These are phyloP conservation scores for Anthoceros angustus DNA, from an alignment of 225 moss, liverwort and hornwort genomes.

Conservation along the genomic window DNA sequence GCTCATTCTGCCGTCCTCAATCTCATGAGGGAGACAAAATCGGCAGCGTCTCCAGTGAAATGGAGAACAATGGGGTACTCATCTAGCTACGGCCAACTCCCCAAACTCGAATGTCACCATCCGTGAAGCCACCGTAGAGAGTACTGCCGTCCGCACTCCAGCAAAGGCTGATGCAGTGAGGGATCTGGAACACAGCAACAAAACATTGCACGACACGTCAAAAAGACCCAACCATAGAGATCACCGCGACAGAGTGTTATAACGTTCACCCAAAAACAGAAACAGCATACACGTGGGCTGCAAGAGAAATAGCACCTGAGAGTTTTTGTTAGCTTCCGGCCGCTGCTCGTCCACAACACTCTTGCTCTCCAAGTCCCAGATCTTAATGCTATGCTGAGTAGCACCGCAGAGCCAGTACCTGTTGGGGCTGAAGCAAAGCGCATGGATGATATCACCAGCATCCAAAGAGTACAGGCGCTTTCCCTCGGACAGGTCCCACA, in stretches of 20 bases:
- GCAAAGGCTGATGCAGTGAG: conserved; percentile 70
- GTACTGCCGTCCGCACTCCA: conserved; percentile 92
- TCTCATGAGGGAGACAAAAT: too few species aligned
- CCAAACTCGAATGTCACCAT: conserved; percentile 92
- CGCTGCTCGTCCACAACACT: conserved; percentile 83
- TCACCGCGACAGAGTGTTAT: too few species aligned
- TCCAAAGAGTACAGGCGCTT: conserved; percentile 92
- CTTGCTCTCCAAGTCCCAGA: conserved; percentile 99
- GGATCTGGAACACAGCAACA: conserved; percentile 21
- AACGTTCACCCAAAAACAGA: not conserved
- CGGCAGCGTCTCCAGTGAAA: too few species aligned
- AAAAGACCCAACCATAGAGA: not conserved
- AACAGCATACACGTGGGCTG: not conserved
- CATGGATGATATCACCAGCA: conserved; percentile 81
- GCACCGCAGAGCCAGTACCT: conserved; percentile 96
- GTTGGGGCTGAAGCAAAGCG: conserved; percentile 89
- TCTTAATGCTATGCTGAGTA: conserved; percentile 87
- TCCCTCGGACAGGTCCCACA: conserved; percentile 88
- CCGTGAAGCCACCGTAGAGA: conserved; percentile 78
- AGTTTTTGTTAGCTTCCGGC: conserved; percentile 93
- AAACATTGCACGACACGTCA: not conserved
- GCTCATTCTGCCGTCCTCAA: too few species aligned
- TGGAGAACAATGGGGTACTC: too few species aligned
- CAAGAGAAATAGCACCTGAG: conserved; percentile 28
- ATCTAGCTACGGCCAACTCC: conserved; percentile 46